Evolutionary conservation across 2,329 filamentous ascomycete genomes (phyloP).

Genomic region (Exutisphaerella laricina): DNA sequence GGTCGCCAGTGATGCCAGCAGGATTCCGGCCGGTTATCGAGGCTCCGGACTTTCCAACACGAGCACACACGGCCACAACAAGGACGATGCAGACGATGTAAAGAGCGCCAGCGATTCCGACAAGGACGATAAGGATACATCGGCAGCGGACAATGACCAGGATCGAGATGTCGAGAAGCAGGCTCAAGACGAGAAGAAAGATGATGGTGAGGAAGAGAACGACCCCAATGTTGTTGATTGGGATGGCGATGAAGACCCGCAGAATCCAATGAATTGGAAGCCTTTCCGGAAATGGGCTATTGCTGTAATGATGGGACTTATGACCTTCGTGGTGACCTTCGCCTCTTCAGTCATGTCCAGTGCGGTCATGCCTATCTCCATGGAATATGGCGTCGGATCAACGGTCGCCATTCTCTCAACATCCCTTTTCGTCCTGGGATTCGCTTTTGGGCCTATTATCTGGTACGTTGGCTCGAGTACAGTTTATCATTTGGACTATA

Average conservation of each 20-base stretch:
- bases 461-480: too few species aligned
- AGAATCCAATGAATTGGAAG: constrained; percentile 21
- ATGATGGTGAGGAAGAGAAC: constrained; percentile 11
- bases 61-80: constrained; percentile 3
- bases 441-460: constrained; percentile 9
- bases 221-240: constrained; percentile 23
- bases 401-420: constrained; percentile 26
- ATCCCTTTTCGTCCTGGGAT: constrained; percentile 24
- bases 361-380: constrained; percentile 17
- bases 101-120: constrained; percentile 7
- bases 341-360: constrained; percentile 38
- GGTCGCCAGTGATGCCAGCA: not conserved
- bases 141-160: constrained; percentile 1
- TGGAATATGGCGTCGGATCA: constrained; percentile 21
- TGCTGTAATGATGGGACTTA: constrained; percentile 21
- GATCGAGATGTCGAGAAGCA: constrained; percentile 17
- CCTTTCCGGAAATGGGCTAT: constrained; percentile 23
- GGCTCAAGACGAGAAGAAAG: constrained; percentile 1
- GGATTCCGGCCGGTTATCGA: not conserved
- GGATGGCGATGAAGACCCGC: constrained; percentile 20
- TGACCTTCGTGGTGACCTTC: constrained; percentile 46
- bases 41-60: constrained; percentile 6
- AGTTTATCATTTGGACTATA: too few species aligned
- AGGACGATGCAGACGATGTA: constrained; percentile 1
- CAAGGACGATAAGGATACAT: not conserved